Conservation (phyloP, 2,329 filamentous ascomycete species). For the Penicillium sp. region DNA sequence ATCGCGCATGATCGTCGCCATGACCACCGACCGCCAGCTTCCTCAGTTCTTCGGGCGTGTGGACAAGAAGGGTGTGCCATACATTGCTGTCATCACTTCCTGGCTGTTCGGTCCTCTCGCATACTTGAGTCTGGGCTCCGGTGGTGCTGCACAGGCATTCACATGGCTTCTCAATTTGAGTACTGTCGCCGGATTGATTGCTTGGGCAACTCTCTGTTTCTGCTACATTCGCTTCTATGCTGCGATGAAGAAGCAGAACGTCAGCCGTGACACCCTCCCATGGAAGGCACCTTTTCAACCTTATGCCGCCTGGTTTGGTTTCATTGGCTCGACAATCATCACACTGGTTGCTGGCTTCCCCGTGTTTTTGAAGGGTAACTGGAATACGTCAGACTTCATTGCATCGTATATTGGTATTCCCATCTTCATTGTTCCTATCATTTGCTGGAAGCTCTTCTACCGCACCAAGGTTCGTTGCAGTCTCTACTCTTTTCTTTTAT, state of each 20-base stretch:
- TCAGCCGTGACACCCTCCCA: conserved; percentile 45
- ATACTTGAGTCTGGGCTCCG: conserved; percentile 43
- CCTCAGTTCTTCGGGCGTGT: conserved; percentile 59
- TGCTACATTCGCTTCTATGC: conserved; percentile 58
- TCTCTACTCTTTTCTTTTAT: not conserved
- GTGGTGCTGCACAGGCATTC: conserved; percentile 42
- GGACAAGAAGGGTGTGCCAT: conserved; percentile 57
- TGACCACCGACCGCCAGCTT: conserved; percentile 62
- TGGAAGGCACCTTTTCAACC: conserved; percentile 57
- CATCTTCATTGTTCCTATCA: conserved; percentile 45
- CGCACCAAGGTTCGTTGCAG: conserved; percentile 39
- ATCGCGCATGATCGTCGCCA: conserved; percentile 61
- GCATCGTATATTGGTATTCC: conserved; percentile 47
- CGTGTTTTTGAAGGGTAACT: conserved; percentile 37
- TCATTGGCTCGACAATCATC: conserved; percentile 61
- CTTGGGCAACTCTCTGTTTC: conserved; percentile 48
- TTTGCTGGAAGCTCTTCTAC: conserved; percentile 45
- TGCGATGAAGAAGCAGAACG: conserved; percentile 43
- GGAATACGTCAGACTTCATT: conserved; percentile 38
- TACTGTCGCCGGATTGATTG: conserved; percentile 51
- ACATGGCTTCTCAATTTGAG: conserved; percentile 48
- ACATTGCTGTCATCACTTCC: conserved; percentile 58
- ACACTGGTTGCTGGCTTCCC: conserved; percentile 71
- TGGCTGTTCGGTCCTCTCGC: conserved; percentile 47
- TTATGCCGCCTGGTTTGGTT: conserved; percentile 63